Base-by-base conservation (phyloP, 2,329 filamentous ascomycete species). In the Celoporthe dispersa region DNA sequence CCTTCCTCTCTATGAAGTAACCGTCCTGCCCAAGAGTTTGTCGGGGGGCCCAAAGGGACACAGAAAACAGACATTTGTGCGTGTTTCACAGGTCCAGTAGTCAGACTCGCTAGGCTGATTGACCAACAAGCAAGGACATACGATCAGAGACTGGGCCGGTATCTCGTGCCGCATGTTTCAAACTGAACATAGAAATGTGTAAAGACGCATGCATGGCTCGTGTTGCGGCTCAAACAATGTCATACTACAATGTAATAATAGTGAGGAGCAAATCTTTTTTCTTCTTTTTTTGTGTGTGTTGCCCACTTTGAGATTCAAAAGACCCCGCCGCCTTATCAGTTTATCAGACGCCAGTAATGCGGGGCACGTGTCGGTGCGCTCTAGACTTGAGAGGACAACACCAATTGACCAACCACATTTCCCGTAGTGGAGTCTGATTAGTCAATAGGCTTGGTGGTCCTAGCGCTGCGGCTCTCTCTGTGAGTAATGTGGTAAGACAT, bases 401-500 rank as follows among this genome's bases (percentile, higher is more conserved):
- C 28, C 25, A 31, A 60, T 37, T n/a, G 33, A 5, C 57, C 31
- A 37, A 37, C 12, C 31, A 60, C 2, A 60, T 1, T 1, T 31
- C 31, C 25, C 16, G 28, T 16, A 25, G 14, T 31, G 16, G 31
- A 1, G 31, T 8, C 9, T 31, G 53, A 6, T 57, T 57, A 57
- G 14, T 57, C 51, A 55, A 12, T 22, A 1, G 9, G 5, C 4
- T 16, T 8, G 55, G 16, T 59, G 31, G 31, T 35, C 28, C 55
- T 35, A 14, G 51, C 51, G 51, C 25, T 31, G 51, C 55, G 14
- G 55, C 33, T 37, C 28, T 33, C 8, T 37, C 44, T n/a, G 9
- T 33, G 12, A 44, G 33, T 2, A 59, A 68, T 51, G 22, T 2
- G 22, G 19, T 22, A 48, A 48, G 65, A 69, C 67, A 53, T 19